These are phyloP conservation scores for Populus ilicifolia DNA, from an alignment of 345 rosid species.

Conservation along the genomic window DNA sequence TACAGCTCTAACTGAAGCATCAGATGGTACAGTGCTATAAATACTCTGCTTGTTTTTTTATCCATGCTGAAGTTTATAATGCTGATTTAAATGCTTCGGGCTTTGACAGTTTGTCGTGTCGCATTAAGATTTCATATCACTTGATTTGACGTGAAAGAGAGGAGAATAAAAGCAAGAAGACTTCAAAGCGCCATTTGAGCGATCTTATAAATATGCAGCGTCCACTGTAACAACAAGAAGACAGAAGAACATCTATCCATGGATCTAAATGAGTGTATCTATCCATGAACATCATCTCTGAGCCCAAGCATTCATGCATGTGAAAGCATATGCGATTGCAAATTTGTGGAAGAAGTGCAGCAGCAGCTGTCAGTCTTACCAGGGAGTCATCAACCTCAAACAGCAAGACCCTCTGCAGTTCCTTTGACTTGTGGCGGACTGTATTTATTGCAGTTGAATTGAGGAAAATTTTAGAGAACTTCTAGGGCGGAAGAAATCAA, in stretches of 20 bases:
- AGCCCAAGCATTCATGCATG: not conserved
- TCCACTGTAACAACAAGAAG: not conserved
- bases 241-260: not conserved
- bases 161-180: not conserved
- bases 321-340: not conserved
- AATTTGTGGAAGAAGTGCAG: not conserved
- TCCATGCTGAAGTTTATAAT: too few species aligned
- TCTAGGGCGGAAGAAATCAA: too few species aligned
- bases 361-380: not conserved
- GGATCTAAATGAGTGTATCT: too few species aligned
- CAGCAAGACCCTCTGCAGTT: not conserved
- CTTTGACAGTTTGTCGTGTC: not conserved
- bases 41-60: too few species aligned
- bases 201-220: not conserved
- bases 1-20: too few species aligned
- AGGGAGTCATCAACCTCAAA: not conserved
- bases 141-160: not conserved
- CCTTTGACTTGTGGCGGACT: conserved; percentile 17
- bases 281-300: not conserved
- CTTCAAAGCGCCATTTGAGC: not conserved
- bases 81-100: not conserved
- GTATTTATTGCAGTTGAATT: conserved; percentile 17
- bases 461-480: not conserved
- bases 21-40: too few species aligned
- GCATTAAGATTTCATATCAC: not conserved